Evolutionary conservation across 2,329 filamentous ascomycete species (phyloP), one percentile per base, ranked within the genome.

Genomic region (Aspergillus bombycis): DNA sequence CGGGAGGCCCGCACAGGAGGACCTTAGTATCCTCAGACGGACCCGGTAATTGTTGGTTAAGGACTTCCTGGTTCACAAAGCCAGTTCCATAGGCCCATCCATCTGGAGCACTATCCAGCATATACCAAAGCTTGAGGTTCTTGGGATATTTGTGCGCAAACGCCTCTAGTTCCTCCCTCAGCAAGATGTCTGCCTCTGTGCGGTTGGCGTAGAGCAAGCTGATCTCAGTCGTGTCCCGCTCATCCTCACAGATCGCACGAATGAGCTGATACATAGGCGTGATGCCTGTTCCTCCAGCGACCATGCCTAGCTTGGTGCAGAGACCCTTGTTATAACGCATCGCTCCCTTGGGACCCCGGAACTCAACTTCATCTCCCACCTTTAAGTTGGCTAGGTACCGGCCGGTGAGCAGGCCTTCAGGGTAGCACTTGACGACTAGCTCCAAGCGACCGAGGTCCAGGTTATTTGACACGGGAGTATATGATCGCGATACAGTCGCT

Each of bases 261-360:
- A 89, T 88, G 8, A 90, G 74, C 70, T 89, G 87, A 71, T 82
- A 86, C 83, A 87, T 85, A 3, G 86, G 85, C 1, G 85, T 79
- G 45, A 75, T 78, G 0, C 75, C 76, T n/a, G 77, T 78, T 5
- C 77, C 77, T 30, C 78, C 77, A 10, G 77, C 77, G 21, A 79
- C 72, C 77, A 79, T 78, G 1, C 76, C 77, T 21, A 79, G 72
- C 28, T 72, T 69, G 23, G 68, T 70, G 30, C 75, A 76, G 4
- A 78, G 65, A 4, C 70, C 72, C 4, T 65, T 66, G 14, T 14
- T 65, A 56, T 79, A 79, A 19, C 65, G 63, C 67, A 78, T 78
- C 0, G 71, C 69, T 12, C 77, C 77, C 38, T 78, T 78, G 12
- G 77, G 77, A 0, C 77, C 77, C 19, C 75, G 76, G 54, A 77